Evolutionary conservation across 148 eudicot genomes (phyloP).

Genomic region (Chenopodium quinoa): DNA sequence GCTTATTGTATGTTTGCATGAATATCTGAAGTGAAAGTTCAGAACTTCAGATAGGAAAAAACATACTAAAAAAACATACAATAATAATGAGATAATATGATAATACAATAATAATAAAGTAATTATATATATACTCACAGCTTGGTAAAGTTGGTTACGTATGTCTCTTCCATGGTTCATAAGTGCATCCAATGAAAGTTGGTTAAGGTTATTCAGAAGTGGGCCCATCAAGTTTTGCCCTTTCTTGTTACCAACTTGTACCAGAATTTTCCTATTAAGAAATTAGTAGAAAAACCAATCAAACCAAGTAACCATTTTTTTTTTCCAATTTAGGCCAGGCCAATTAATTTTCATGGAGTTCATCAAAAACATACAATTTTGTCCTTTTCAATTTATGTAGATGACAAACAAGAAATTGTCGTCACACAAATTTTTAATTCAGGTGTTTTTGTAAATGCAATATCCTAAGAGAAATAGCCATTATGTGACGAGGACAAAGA

Average conservation of each 20-base stretch:
- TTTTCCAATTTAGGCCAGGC: background rate
- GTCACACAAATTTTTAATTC: no score
- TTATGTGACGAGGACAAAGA: no score
- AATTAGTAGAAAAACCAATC: background rate
- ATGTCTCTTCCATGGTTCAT: conserved; percentile 56
- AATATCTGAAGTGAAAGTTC: background rate
- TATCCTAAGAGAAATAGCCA: no score
- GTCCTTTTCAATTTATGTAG: no score
- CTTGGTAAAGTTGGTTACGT: conserved; percentile 38
- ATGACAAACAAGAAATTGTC: no score
- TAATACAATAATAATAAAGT: background rate
- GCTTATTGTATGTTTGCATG: background rate
- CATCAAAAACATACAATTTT: background rate
- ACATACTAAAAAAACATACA: background rate
- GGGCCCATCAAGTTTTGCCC: conserved; percentile 33
- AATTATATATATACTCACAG: conserved; percentile 39
- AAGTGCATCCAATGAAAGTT: conserved; percentile 58
- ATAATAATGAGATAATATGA: background rate
- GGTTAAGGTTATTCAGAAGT: conserved; percentile 46
- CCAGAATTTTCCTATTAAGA: background rate
- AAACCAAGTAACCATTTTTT: background rate
- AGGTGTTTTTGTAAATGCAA: no score
- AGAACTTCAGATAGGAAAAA: background rate
- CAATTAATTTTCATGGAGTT: background rate
- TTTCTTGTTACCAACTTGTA: conserved; percentile 24